Evolutionary conservation across 192 early-diverging fungal species (phyloP).

Genomic region (Lobosporangium transversale): DNA sequence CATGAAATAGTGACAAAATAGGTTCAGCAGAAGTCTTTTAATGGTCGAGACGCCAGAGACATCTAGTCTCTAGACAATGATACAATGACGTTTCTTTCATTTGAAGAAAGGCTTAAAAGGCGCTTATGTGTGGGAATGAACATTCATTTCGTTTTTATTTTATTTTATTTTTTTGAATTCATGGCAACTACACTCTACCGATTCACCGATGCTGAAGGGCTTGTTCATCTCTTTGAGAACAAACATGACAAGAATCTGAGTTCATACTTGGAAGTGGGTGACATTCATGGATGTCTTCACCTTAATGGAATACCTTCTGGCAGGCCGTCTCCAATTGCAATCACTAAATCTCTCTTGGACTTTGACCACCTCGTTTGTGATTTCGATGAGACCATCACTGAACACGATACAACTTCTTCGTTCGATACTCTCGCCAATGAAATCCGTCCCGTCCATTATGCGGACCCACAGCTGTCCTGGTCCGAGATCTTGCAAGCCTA

Average conservation of each 20-base stretch:
- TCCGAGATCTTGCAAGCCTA: constrained; percentile 42
- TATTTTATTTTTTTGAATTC: too few relatives aligned
- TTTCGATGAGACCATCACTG: constrained; percentile 52
- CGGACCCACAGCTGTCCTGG: constrained; percentile 33
- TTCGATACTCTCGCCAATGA: constrained; percentile 33
- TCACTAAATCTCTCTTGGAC: constrained; percentile 1
- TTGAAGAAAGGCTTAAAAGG: too few relatives aligned
- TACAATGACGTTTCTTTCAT: too few relatives aligned
- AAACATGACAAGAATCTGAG: too few relatives aligned
- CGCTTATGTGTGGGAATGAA: too few relatives aligned
- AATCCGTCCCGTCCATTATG: constrained; percentile 10
- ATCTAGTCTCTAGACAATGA: too few relatives aligned
- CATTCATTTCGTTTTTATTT: too few relatives aligned
- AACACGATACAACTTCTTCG: constrained; percentile 50
- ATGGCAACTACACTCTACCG: constrained; percentile 21
- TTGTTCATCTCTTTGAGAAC: constrained; percentile 18
- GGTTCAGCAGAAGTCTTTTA: too few relatives aligned
- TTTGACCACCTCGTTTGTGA: constrained; percentile 46
- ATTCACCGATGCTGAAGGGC: constrained; percentile 23
- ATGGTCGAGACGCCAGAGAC: too few relatives aligned
- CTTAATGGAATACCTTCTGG: neutral
- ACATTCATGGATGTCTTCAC: neutral
- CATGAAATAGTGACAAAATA: too few relatives aligned
- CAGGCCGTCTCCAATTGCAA: neutral
- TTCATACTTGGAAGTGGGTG: neutral